Base-by-base conservation (phyloP, 345 rosid genomes). In the Pistacia atlantica region DNA sequence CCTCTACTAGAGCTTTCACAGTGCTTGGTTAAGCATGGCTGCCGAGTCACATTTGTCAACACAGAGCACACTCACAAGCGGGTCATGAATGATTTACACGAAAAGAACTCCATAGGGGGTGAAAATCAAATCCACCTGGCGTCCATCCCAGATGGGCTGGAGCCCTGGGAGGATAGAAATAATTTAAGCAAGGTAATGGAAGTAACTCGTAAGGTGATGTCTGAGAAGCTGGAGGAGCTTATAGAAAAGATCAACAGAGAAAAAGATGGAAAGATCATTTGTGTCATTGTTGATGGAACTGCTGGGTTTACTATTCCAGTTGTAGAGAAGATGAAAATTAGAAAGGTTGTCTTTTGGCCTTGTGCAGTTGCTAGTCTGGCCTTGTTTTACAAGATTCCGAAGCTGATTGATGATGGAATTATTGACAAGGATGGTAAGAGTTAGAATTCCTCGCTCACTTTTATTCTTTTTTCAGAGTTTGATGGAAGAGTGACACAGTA, bases 41-140 rank as follows among this genome's bases (percentile, higher is more conserved):
- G 74, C 67, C 69, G 20, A 54, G 49, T 77, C 69, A 69, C 76
- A 9, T 73, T 81, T 70, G 68, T 77, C 4, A 81, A 81, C 78
- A 28, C 78, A 4, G 75, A 81, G 8, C 62, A 55, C 25, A 28
- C 28, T 52, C 59, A 49, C 59, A 4, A 68, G 13, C 33, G 58
- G 45, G 22, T 68, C 1, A 16, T 68, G 59, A 52, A 20, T 11
- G 6, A 22, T 28, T 68, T 68, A 8, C 59, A 12, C 1, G 57
- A 28, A 12, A 52, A 68, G 18, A 25, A 25, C 4, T 68, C 7
- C 8, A 25, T 49, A 11, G 59, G 20, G 5, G 45, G 28, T 42
- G 45, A 42, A 42, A 42, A 42, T 52, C 1, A 28, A 28, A 68
- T 68, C 42, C 42, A 7, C 12, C 3, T 68, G 45, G 72, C 51